phyloP scores from a whole-genome alignment of 805 yeast genomes.

The Scheffersomyces amazonensis region DNA sequence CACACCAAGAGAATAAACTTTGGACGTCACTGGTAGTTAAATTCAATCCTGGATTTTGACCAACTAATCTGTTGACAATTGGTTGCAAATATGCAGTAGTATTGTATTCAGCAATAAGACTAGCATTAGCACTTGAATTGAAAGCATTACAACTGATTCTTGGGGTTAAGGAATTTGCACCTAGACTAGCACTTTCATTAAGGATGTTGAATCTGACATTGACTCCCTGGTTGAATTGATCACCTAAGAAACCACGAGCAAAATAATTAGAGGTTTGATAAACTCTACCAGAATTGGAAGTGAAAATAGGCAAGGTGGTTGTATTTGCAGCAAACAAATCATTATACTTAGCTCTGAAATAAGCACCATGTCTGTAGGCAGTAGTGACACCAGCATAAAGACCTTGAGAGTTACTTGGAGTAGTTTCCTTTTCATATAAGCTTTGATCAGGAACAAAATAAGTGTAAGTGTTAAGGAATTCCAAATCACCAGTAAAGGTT shows the following conservation, averaged over 20 bases:
- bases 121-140: slow-evolving; percentile 25
- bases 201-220: slow-evolving; percentile 36
- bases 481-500: slow-evolving; percentile 46
- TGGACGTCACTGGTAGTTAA: slow-evolving; percentile 52
- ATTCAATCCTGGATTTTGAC: slow-evolving; percentile 51
- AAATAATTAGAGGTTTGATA: slow-evolving; percentile 54
- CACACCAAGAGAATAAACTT: slow-evolving; percentile 60
- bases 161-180: slow-evolving; percentile 62
- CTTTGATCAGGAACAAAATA: slow-evolving; percentile 40
- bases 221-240: slow-evolving; percentile 29
- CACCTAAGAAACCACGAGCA: slow-evolving; percentile 58
- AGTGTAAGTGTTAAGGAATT: slow-evolving; percentile 53
- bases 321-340: slow-evolving; percentile 37
- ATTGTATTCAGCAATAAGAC: slow-evolving; percentile 24
- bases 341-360: slow-evolving; percentile 48
- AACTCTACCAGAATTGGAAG: slow-evolving; percentile 54
- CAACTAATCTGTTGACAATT: slow-evolving; percentile 58
- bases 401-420: slow-evolving; percentile 38
- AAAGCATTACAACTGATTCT: slow-evolving; percentile 41
- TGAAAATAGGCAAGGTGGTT: slow-evolving; percentile 46
- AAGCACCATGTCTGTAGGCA: slow-evolving; percentile 47
- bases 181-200: slow-evolving; percentile 45
- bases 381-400: slow-evolving; percentile 53
- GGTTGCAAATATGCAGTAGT: slow-evolving; percentile 39
- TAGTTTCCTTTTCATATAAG: slow-evolving; percentile 50